Evolutionary conservation across 1,284 basidiomycete genomes (phyloP).

Genomic region (Pterula multifida): DNA sequence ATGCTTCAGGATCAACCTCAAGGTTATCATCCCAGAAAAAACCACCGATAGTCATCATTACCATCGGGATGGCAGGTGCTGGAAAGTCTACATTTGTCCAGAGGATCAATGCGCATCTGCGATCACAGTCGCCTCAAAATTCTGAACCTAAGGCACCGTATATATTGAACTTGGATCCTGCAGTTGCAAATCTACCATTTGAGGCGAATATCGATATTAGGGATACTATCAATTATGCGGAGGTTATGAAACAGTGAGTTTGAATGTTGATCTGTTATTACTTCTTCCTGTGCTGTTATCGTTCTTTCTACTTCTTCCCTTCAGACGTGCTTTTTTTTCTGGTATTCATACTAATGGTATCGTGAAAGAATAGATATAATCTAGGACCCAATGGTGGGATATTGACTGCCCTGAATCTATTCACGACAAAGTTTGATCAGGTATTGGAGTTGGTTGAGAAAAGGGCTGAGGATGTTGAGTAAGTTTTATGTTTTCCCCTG

Average conservation of each 20-base stretch:
- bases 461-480: slow-evolving; percentile 81
- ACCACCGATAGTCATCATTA: slow-evolving; percentile 65
- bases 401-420: slow-evolving; percentile 91
- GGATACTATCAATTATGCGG: slow-evolving; percentile 94
- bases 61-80: slow-evolving; percentile 90
- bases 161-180: slow-evolving; percentile 96
- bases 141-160: slow-evolving; percentile 49
- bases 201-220: slow-evolving; percentile 97
- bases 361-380: slow-evolving; percentile 66
- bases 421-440: slow-evolving; percentile 99
- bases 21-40: slow-evolving; percentile 27
- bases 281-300: neutral
- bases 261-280: slow-evolving; percentile 7
- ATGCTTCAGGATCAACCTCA: neutral
- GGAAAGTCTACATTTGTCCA: slow-evolving; percentile 98
- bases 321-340: slow-evolving; percentile 3
- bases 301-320: neutral
- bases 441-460: slow-evolving; percentile 91
- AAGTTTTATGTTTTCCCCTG: slow-evolving; percentile 19
- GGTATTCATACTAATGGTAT: slow-evolving; percentile 12
- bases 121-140: slow-evolving; percentile 40
- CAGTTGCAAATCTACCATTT: slow-evolving; percentile 84
- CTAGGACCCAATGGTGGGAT: slow-evolving; percentile 98
- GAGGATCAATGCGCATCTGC: slow-evolving; percentile 81
- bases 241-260: slow-evolving; percentile 99